Evolutionary conservation across 176 grass and related monocot species (phyloP), one percentile per base, ranked within the genome.

Genomic region (Melocanna baccifera): DNA sequence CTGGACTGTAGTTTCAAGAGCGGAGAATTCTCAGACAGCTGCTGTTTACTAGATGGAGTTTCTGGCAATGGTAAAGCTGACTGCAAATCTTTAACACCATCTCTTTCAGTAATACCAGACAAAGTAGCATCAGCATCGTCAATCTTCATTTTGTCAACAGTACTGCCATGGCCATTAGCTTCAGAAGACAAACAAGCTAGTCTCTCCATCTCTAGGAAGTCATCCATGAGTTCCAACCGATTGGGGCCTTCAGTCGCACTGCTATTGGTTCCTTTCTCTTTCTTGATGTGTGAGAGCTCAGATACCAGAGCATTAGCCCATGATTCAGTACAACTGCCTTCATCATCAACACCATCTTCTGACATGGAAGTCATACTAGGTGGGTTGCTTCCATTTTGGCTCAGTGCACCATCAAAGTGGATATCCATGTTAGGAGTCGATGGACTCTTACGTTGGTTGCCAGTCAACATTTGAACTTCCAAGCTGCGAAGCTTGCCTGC

Each of bases 171-270:
- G 66, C 86, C 77, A 83, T 90, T 89, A 47, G 83, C 81, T 65
- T 91, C 90, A 84, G 87, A 65, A 68, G 93, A 46, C 85, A 91
- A 76, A 56, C 90, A 94, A 43, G 97, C 97, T 85, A 99, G 67
- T 83, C 67, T 99, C 86, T 99, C 97, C 97, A 99, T 99, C 90
- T 99, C 97, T 83, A 99, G 82, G 87, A 99, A 99, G 85, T 99
- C 97, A 99, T 99, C 97, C 97, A 99, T 99, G 63, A 99, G 81
- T 77, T 99, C 91, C 86, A 99, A 88, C 76, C 77, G 82, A 69
- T 52, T 92, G 36, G 97, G 89, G 61, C 84, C 87, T 59, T 92
- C 93, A 32, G 86, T 86, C 18, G 66, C 89, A 43, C 62, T 92
- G 69, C 73, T 69, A 83, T 94, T 95, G 45, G 70, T 66, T 30